Percentiles rank a stretch among this genome's conserved stretches.
Conservation (phyloP, 495 filamentous ascomycete genomes). For the Penicillium simplicissimum region DNA sequence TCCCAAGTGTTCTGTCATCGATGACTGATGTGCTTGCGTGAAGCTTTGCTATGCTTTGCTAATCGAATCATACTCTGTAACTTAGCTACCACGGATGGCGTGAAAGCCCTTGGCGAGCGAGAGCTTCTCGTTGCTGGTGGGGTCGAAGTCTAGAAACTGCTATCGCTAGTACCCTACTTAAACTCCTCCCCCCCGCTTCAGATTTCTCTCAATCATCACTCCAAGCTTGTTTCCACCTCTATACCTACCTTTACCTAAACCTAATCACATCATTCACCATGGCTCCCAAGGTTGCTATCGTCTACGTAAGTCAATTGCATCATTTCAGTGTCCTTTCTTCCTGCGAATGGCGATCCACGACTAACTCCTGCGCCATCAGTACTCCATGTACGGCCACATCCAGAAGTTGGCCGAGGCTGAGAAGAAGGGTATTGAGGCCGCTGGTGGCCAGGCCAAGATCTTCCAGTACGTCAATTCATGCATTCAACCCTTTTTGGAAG, state of each 20-base stretch:
- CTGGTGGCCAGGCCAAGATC: constrained; percentile 75
- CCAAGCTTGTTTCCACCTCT: constrained; percentile 6
- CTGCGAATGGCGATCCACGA: neutral
- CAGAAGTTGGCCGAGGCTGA: constrained; percentile 81
- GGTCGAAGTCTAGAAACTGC: neutral
- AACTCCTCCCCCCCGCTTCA: constrained; percentile 4
- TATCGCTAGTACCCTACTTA: constrained; percentile 9
- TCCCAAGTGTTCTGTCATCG: constrained; percentile 34
- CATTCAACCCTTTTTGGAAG: neutral
- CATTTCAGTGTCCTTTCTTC: neutral
- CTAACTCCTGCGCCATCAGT: constrained; percentile 49
- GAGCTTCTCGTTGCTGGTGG: constrained; percentile 1
- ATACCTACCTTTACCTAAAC: neutral
- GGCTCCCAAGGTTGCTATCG: constrained; percentile 91
- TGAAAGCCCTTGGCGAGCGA: neutral
- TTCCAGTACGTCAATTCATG: constrained; percentile 64
- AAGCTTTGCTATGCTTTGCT: constrained; percentile 20
- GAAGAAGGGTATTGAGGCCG: constrained; percentile 84
- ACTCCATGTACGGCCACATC: constrained; percentile 97
- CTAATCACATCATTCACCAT: constrained; percentile 50
- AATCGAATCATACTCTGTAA: constrained; percentile 14
- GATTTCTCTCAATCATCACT: constrained; percentile 1
- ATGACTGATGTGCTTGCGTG: constrained; percentile 34
- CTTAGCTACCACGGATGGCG: neutral
- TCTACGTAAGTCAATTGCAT: constrained; percentile 64